Evolutionary conservation across 371 early-diverging fungal genomes (phyloP).

Genomic region (Chytridium lagenaria): DNA sequence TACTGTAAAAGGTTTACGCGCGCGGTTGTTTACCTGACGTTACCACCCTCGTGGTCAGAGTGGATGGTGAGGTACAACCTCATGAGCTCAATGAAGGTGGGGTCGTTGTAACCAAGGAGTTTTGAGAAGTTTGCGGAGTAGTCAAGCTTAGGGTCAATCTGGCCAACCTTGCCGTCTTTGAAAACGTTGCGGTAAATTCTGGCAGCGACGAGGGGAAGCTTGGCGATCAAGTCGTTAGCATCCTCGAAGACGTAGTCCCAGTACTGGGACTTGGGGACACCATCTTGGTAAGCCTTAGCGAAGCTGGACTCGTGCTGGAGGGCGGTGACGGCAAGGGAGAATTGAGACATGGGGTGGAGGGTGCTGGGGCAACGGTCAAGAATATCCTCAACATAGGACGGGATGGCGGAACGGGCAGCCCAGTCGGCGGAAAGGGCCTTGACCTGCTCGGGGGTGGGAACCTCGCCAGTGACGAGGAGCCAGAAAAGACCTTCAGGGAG

Average conservation of each 20-base stretch:
- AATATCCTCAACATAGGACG: conserved; percentile 91
- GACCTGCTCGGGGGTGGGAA: conserved; percentile 94
- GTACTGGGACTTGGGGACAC: conserved; percentile 94
- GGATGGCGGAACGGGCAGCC: conserved; percentile 91
- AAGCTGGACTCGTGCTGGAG: conserved; percentile 94
- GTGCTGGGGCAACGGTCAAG: conserved; percentile 97
- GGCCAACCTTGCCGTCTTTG: conserved; percentile 92
- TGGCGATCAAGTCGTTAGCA: conserved; percentile 96
- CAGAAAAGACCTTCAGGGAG: conserved; percentile 98
- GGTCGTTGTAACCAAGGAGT: conserved; percentile 89
- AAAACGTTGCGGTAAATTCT: conserved; percentile 98
- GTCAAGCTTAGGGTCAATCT: conserved; percentile 84
- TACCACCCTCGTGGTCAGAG: conserved; percentile 99
- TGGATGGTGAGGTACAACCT: conserved; percentile 98
- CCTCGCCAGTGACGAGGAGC: conserved; percentile 96
- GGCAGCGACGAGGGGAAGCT: conserved; percentile 94
- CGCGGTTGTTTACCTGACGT: conserved; percentile 82
- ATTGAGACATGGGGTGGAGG: conserved; percentile 99
- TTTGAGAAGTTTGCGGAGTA: conserved; percentile 95
- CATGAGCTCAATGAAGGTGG: conserved; percentile 96
- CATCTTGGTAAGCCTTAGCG: conserved; percentile 95
- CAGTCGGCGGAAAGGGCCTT: conserved; percentile 91
- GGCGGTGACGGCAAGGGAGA: conserved; percentile 94
- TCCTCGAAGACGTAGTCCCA: conserved; percentile 98
- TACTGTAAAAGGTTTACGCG: not conserved